Evolutionary conservation across 257 asterid species (phyloP), one percentile per base, ranked within the genome.

Genomic region (Gentiana dahurica): DNA sequence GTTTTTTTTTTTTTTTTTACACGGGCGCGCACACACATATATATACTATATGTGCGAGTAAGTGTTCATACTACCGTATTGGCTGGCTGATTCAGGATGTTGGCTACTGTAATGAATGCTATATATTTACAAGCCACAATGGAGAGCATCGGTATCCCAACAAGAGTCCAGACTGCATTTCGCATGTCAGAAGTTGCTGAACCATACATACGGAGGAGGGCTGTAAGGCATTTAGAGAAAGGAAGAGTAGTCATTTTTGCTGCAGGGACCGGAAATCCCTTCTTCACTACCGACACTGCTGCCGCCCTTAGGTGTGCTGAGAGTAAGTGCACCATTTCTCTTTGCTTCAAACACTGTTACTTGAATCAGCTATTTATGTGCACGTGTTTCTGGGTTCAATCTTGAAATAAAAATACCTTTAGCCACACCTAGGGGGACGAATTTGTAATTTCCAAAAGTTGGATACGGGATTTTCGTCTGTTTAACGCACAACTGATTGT

Each of bases 131-230:
- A 91, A 85, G 94, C 98, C 59, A 81, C 97, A 12, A 84, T 91
- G 98, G 98, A 91, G 74, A 91, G 96, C 68, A 79, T 85, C 12
- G 97, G 98, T 61, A 88, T 91, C 72, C 98, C 96, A 49, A 91
- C 98, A 8, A 80, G 98, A 70, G 98, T 91, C 68, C 98, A 91
- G 80, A 91, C 97, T 34, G 97, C 98, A 57, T 87, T 91, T 68
- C 94, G 88, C 68, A 91, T 91, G 98, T 85, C 98, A 2, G 98
- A 91, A 74, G 98, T 91, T 60, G 98, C 98, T 35, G 97, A 91
- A 58, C 97, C 98, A 54, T 91, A 91, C 65, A 91, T 85, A 73
- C 81, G 97, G 34, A 81, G 96, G 72, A 81, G 97, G 72, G 98
- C 98, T 54, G 75, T 91, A 53, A 73, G 97, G 79, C 98, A 85